Evolutionary conservation across 345 rosid species (phyloP).

Genomic region (Citrus australasica): DNA sequence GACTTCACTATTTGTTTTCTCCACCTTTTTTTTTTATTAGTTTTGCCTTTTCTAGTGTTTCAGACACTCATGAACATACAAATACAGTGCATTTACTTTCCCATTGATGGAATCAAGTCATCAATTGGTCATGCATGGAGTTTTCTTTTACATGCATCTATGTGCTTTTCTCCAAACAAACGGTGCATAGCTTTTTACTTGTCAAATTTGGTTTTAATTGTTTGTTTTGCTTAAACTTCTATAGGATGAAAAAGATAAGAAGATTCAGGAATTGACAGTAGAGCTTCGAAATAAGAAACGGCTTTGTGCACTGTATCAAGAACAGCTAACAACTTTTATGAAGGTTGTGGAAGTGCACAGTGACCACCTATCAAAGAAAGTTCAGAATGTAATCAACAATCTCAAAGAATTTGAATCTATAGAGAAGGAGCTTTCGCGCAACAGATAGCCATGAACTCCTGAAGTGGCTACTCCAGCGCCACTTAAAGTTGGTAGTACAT

Average conservation of each 20-base stretch:
- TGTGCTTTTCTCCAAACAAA: background rate
- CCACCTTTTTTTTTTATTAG: background rate
- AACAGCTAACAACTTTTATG: constrained; percentile 54
- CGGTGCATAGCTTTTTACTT: background rate
- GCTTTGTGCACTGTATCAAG: constrained; percentile 57
- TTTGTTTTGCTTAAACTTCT: background rate
- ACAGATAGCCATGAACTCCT: constrained; percentile 26
- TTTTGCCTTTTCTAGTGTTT: background rate
- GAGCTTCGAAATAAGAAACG: constrained; percentile 71
- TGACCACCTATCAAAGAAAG: constrained; percentile 45
- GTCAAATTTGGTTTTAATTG: background rate
- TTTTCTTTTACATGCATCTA: background rate
- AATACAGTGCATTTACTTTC: background rate
- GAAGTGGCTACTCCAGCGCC: background rate
- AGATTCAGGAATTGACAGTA: constrained; percentile 58
- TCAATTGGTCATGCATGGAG: background rate
- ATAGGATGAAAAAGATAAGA: constrained; percentile 68
- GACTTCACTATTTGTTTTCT: background rate
- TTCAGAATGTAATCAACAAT: constrained; percentile 48
- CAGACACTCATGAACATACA: background rate
- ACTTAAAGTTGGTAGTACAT: background rate
- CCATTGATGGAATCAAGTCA: background rate
- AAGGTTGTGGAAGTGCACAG: constrained; percentile 59
- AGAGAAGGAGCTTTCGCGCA: constrained; percentile 37
- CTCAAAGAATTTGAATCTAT: constrained; percentile 52